A percentile compares a stretch with the other conserved stretches of the same genome.
Evolutionary conservation across 139 green algal genomes (phyloP).

Genomic region (Chlamydomonas eustigma): DNA sequence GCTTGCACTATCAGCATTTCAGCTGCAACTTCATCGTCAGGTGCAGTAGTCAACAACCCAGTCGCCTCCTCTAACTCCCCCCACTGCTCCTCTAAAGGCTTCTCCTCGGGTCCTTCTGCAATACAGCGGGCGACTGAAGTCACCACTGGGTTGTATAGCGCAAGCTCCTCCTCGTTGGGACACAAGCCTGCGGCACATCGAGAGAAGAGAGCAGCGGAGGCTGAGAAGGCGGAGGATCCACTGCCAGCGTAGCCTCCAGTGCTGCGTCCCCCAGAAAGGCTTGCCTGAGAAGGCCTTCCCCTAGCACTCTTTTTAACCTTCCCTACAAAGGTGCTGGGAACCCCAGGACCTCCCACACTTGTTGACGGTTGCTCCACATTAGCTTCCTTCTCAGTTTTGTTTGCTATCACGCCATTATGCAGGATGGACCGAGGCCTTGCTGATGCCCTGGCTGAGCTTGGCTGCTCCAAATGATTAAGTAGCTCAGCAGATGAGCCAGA

Average conservation of each 20-base stretch:
- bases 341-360: no score
- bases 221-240: neutral
- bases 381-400: no score
- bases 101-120: slow-evolving; percentile 21
- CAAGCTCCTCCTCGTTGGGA: neutral
- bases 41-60: slow-evolving; percentile 60
- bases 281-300: no score
- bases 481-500: no score
- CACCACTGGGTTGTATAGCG: neutral
- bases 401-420: no score
- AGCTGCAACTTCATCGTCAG: slow-evolving; percentile 65
- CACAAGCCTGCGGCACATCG: neutral
- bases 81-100: slow-evolving; percentile 55
- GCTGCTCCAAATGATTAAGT: no score
- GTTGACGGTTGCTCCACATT: no score
- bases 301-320: no score
- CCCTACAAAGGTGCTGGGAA: no score
- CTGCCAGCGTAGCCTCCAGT: neutral
- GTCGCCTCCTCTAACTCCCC: slow-evolving; percentile 25
- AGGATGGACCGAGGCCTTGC: no score
- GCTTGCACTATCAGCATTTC: neutral
- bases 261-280: no score
- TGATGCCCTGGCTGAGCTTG: no score
- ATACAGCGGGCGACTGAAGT: neutral
- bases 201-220: neutral